Evolutionary conservation across 2,329 filamentous ascomycete genomes (phyloP).

Genomic region (Alternaria atra): DNA sequence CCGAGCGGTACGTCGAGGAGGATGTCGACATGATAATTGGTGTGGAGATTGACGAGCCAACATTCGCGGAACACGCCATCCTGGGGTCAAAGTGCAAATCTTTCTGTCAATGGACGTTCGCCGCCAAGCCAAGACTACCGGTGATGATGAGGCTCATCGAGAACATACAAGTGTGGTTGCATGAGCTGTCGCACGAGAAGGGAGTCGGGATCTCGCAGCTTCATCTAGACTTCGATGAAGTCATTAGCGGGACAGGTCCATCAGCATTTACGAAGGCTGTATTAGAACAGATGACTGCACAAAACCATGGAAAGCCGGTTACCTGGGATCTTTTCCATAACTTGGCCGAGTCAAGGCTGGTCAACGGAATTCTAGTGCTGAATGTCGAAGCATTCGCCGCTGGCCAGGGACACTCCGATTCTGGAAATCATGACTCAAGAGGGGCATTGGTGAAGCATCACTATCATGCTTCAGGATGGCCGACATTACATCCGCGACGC

Average conservation of each 20-base stretch:
- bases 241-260: constrained; percentile 76
- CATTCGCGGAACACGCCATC: constrained; percentile 70
- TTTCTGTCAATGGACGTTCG: constrained; percentile 80
- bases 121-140: constrained; percentile 71
- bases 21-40: constrained; percentile 77
- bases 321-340: constrained; percentile 73
- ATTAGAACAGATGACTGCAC: constrained; percentile 68
- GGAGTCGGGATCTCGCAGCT: constrained; percentile 67
- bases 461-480: constrained; percentile 79
- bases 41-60: constrained; percentile 75
- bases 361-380: constrained; percentile 71
- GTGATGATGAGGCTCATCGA: constrained; percentile 75
- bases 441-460: constrained; percentile 76
- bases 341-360: constrained; percentile 70
- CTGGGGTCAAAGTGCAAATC: constrained; percentile 73
- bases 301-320: constrained; percentile 56
- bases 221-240: constrained; percentile 74
- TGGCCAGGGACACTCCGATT: constrained; percentile 76
- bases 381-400: constrained; percentile 77
- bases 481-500: constrained; percentile 70
- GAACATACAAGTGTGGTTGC: constrained; percentile 73
- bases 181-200: constrained; percentile 67
- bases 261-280: constrained; percentile 74
- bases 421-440: constrained; percentile 72
- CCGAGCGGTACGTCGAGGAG: constrained; percentile 67